These are phyloP conservation scores for Termitomyces sp. DNA, from an alignment of 768 basidiomycete species.

Conservation along the genomic window DNA sequence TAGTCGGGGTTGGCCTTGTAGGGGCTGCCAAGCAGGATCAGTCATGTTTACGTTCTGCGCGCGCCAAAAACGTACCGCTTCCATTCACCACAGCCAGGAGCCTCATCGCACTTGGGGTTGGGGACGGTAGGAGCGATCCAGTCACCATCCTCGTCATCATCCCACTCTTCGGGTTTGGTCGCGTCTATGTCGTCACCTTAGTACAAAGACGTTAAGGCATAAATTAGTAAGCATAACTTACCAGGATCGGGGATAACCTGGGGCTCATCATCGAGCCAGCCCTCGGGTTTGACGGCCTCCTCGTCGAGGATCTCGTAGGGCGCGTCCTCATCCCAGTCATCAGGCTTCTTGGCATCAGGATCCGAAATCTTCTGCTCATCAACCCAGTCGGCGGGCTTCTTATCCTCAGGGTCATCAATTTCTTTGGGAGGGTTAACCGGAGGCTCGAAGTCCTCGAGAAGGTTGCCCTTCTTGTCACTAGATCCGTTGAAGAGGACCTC, in stretches of 20 bases:
- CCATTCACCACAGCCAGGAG: constrained; percentile 96
- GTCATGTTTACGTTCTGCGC: not conserved
- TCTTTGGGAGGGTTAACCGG: constrained; percentile 90
- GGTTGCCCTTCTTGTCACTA: constrained; percentile 70
- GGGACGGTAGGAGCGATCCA: constrained; percentile 89
- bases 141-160: constrained; percentile 98
- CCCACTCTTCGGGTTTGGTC: constrained; percentile 98
- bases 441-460: constrained; percentile 93
- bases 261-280: constrained; percentile 93
- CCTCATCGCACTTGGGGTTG: constrained; percentile 90
- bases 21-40: constrained; percentile 43
- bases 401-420: constrained; percentile 90
- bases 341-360: constrained; percentile 85
- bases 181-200: constrained; percentile 47
- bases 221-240: constrained; percentile 24
- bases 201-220: not conserved
- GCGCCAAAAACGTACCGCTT: constrained; percentile 48
- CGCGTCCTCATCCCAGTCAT: constrained; percentile 97
- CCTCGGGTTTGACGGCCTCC: constrained; percentile 87
- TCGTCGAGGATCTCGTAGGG: constrained; percentile 89
- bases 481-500: constrained; percentile 90
- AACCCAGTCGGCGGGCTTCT: constrained; percentile 92
- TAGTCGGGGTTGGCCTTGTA: constrained; percentile 89
- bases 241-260: constrained; percentile 82
- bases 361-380: constrained; percentile 85